Percentiles rank a stretch among this genome's conserved stretches.
These are phyloP conservation scores for Fusarium luffae DNA, from an alignment of 2,329 filamentous ascomycete species.

Conservation along the genomic window DNA sequence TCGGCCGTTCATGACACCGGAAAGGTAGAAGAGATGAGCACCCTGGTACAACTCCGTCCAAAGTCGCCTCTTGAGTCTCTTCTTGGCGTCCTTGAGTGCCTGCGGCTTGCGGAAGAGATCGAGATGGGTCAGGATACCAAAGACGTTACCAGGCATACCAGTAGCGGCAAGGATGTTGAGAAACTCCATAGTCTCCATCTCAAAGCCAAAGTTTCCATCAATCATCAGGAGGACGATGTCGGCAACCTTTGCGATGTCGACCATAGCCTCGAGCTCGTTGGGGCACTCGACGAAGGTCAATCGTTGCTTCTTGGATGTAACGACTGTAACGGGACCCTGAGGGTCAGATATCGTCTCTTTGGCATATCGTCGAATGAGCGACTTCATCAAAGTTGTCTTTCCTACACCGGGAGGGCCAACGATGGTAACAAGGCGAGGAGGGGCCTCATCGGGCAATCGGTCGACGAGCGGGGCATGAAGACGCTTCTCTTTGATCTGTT, in stretches of 20 bases:
- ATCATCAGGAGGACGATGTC: constrained; percentile 99
- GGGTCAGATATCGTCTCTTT: constrained; percentile 94
- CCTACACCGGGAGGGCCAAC: constrained; percentile 95
- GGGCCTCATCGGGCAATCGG: constrained; percentile 92
- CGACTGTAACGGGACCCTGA: constrained; percentile 91
- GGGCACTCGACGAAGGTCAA: constrained; percentile 97
- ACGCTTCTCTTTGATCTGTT: constrained; percentile 90
- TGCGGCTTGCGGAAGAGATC: constrained; percentile 96
- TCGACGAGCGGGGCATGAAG: constrained; percentile 97
- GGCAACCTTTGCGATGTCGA: constrained; percentile 95
- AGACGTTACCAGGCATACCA: constrained; percentile 98
- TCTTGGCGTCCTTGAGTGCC: constrained; percentile 91
- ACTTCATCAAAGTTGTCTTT: constrained; percentile 96
- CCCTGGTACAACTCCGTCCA: constrained; percentile 98
- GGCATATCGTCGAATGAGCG: constrained; percentile 90
- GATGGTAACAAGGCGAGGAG: constrained; percentile 90
- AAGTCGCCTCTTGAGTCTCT: constrained; percentile 92
- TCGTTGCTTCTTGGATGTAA: constrained; percentile 94
- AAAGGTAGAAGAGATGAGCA: constrained; percentile 96
- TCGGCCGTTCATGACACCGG: constrained; percentile 93
- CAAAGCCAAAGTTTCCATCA: constrained; percentile 97
- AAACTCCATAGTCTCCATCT: constrained; percentile 99
- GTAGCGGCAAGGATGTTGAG: constrained; percentile 92
- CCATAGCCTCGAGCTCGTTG: constrained; percentile 96
- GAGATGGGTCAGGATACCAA: constrained; percentile 94